Evolutionary conservation across 192 early-diverging fungal genomes (phyloP), one percentile per base, ranked within the genome.

Genomic region (Coemansia sp.): DNA sequence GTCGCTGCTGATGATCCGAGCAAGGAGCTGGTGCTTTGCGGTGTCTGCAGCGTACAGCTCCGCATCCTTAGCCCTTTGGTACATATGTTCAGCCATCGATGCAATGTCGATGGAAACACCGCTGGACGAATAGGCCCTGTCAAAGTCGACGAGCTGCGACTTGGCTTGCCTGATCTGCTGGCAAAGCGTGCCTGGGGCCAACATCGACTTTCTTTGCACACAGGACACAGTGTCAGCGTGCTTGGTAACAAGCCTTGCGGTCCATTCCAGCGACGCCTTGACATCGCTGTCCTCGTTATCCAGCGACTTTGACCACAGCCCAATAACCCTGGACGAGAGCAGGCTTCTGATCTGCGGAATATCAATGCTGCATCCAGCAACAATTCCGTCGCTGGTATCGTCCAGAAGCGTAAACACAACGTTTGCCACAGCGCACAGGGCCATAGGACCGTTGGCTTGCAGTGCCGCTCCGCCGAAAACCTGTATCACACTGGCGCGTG

Each of bases 351-450:
- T 9, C 22, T 33, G 36, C 17, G 13, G 52, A 19, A 33, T 32
- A 32, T 20, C 42, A 41, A 42, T 15, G 29, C 4, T 15, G 55
- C 55, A 32, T 11, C 8, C 14, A 15, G 53, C 32, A 5, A 17
- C n/a, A 32, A 40, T 35, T 34, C 15, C 50, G 20, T 36, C 15
- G 29, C 19, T 19, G 1, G 52, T 60, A 11, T 49, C 62, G 5
- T 42, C 22, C 49, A 74, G 25, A 17, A 79, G 48, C 5, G 58
- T 61, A 52, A 79, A 74, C 34, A 63, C 76, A 0, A 70, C 42
- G 5, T 25, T 43, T 6, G 76, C 64, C 4, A 59, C 50, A 0
- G 54, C 53, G 36, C 76, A 70, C 5, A 3, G 23, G 15, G 19
- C 52, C 50, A 46, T n/a, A 13, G n/a, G 49, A 19, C 1, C 17